Evolutionary conservation across 345 rosid genomes (phyloP).

Genomic region (Litchi chinensis): DNA sequence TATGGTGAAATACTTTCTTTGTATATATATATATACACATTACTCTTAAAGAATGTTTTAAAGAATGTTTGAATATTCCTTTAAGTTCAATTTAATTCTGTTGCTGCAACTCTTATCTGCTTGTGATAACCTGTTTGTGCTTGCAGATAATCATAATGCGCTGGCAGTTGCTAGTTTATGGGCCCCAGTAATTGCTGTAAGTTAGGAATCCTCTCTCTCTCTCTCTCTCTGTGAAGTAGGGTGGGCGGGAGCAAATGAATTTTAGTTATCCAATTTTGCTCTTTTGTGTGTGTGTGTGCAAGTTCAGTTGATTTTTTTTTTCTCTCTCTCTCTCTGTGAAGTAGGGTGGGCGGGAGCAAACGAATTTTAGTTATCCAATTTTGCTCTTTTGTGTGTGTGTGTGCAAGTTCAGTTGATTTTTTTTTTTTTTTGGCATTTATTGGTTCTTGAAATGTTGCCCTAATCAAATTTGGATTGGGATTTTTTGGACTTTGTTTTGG

Average conservation of each 20-base stretch:
- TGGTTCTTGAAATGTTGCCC: not conserved
- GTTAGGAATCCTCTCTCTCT: constrained; percentile 36
- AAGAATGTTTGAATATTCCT: not conserved
- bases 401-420: not conserved
- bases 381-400: not conserved
- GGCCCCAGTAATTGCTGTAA: constrained; percentile 94
- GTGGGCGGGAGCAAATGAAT: not conserved
- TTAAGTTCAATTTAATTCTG: not conserved
- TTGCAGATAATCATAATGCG: constrained; percentile 96
- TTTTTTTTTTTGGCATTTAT: not conserved
- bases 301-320: not conserved
- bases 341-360: too few species aligned
- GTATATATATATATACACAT: not conserved
- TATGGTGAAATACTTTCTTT: not conserved
- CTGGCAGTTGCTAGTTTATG: constrained; percentile 80
- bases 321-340: not conserved
- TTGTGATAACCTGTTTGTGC: constrained; percentile 23
- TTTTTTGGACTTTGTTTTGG: too few species aligned
- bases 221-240: not conserved
- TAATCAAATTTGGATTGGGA: not conserved
- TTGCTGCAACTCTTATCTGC: not conserved
- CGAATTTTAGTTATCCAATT: not conserved
- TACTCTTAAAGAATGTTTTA: not conserved
- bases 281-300: not conserved
- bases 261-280: not conserved